These are phyloP conservation scores for Catunica adiposa DNA, from an alignment of 2,329 filamentous ascomycete species.

Conservation along the genomic window DNA sequence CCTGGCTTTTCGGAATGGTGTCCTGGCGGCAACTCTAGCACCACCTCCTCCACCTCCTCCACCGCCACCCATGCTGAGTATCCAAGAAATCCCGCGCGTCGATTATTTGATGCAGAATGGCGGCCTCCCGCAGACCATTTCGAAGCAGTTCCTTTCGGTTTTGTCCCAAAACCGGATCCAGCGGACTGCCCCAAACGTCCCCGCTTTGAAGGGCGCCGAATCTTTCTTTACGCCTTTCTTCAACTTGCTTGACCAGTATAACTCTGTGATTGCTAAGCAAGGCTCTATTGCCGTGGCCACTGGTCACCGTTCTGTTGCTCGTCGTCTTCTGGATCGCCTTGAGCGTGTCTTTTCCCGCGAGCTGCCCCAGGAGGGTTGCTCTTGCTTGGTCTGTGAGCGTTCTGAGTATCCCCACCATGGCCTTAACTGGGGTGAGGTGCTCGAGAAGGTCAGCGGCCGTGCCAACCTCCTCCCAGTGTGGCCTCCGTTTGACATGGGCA, in stretches of 20 bases:
- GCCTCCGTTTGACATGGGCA: conserved; percentile 68
- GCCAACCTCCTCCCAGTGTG: conserved; percentile 71
- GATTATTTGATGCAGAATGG: conserved; percentile 88
- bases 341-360: conserved; percentile 91
- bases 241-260: conserved; percentile 71
- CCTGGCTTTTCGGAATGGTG: conserved; percentile 6
- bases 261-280: conserved; percentile 61
- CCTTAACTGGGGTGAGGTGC: conserved; percentile 85
- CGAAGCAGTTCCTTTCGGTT: conserved; percentile 55
- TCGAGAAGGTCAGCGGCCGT: conserved; percentile 82
- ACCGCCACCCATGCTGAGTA: conserved; percentile 57
- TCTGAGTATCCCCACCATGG: conserved; percentile 48
- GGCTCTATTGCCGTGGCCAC: conserved; percentile 91
- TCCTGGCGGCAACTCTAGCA: conserved; percentile 22
- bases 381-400: conserved; percentile 65
- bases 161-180: conserved; percentile 34
- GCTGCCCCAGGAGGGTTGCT: conserved; percentile 70
- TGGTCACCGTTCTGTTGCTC: conserved; percentile 85
- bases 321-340: conserved; percentile 71
- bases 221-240: conserved; percentile 71
- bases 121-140: conserved; percentile 54
- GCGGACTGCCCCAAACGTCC: conserved; percentile 42
- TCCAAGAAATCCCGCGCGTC: conserved; percentile 60
- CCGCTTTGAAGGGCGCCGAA: conserved; percentile 49
- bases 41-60: conserved; percentile 44